These are phyloP conservation scores for Zelopaecilomyces penicillatus DNA, from an alignment of 2,329 filamentous ascomycete species.

Conservation along the genomic window DNA sequence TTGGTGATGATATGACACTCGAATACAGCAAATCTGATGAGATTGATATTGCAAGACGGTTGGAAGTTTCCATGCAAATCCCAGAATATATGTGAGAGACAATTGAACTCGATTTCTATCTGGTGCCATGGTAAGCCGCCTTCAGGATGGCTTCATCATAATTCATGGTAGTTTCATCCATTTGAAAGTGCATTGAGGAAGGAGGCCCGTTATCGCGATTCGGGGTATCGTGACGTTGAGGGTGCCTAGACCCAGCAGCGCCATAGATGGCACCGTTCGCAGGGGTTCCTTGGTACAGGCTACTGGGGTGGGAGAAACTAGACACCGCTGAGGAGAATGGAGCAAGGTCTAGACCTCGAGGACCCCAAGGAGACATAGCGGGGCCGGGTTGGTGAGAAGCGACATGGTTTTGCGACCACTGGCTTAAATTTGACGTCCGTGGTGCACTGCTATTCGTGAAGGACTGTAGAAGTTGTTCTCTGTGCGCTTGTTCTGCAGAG, in stretches of 20 bases:
- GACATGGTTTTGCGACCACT: constrained; percentile 19
- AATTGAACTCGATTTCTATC: constrained; percentile 6
- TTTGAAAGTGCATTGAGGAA: constrained; percentile 19
- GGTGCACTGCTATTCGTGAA: constrained; percentile 19
- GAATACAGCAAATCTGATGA: no score
- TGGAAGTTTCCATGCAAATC: no score
- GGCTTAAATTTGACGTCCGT: constrained; percentile 23
- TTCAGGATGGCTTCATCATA: constrained; percentile 29
- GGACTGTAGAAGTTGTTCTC: constrained; percentile 27
- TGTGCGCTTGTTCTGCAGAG: constrained; percentile 23
- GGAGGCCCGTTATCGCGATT: constrained; percentile 5
- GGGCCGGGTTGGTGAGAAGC: constrained; percentile 12
- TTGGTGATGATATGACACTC: no score
- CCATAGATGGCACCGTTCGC: constrained; percentile 16
- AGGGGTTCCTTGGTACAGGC: constrained; percentile 42
- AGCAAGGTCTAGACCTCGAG: constrained; percentile 8
- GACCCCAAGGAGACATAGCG: constrained; percentile 13
- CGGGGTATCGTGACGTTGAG: constrained; percentile 9
- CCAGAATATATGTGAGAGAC: no score
- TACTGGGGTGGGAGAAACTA: constrained; percentile 41
- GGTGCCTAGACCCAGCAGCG: constrained; percentile 9
- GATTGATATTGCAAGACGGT: no score
- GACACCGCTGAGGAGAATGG: constrained; percentile 22
- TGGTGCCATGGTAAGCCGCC: constrained; percentile 22
- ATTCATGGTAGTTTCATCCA: constrained; percentile 24